Percentiles rank a stretch among this genome's conserved stretches.
Evolutionary conservation across 805 yeast species (phyloP).

Genomic region (Jamesozyma piceae): DNA sequence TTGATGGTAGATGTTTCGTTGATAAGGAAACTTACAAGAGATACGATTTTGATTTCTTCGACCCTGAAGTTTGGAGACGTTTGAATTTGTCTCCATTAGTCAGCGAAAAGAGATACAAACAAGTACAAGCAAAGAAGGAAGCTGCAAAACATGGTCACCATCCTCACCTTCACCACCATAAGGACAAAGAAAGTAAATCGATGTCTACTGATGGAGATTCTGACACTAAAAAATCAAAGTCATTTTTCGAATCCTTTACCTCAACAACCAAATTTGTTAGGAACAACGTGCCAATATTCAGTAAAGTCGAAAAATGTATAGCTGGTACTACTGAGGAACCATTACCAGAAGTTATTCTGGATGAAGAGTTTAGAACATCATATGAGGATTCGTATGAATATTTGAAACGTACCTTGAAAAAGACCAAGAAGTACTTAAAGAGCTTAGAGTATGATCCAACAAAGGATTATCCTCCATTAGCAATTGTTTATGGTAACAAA

Average conservation of each 20-base stretch:
- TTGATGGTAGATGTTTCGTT: slow-evolving; percentile 63
- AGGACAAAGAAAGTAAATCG: neutral
- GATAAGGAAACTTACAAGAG: slow-evolving; percentile 49
- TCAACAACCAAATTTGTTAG: slow-evolving; percentile 8
- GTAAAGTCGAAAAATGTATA: slow-evolving; percentile 4
- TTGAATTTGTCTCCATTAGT: slow-evolving; percentile 72
- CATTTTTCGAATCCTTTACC: slow-evolving; percentile 2
- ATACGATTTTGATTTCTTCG: slow-evolving; percentile 64
- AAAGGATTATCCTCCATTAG: slow-evolving; percentile 71
- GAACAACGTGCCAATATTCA: slow-evolving; percentile 8
- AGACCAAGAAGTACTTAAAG: slow-evolving; percentile 48
- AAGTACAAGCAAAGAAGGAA: neutral
- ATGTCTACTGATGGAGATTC: neutral
- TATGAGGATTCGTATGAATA: slow-evolving; percentile 55
- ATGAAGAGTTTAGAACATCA: slow-evolving; percentile 22
- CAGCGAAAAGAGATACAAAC: slow-evolving; percentile 22
- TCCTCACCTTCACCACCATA: neutral
- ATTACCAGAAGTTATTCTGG: slow-evolving; percentile 1
- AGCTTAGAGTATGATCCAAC: slow-evolving; percentile 46
- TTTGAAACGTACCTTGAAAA: slow-evolving; percentile 47
- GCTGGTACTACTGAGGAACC: neutral
- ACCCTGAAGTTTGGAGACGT: slow-evolving; percentile 71
- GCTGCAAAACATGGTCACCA: neutral
- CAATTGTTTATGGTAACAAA: slow-evolving; percentile 67
- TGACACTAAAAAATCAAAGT: neutral